These are phyloP conservation scores for Trichoderma lentiforme DNA, from an alignment of 2,329 filamentous ascomycete genomes.

Conservation along the genomic window DNA sequence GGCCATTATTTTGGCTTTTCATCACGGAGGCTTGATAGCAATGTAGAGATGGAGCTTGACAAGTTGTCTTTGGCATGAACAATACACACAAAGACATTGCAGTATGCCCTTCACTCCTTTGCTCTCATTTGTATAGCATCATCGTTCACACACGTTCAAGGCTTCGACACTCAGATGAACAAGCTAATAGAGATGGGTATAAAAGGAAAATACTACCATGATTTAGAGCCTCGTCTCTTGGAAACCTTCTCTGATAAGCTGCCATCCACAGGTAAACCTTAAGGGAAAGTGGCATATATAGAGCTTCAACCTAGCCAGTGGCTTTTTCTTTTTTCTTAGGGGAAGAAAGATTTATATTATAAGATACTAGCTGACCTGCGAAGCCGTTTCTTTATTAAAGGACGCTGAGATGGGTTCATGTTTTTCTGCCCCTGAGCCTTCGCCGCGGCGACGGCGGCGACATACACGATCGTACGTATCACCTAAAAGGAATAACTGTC, in stretches of 20 bases:
- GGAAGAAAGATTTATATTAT: neutral
- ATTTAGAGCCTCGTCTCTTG: neutral
- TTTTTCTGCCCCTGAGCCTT: neutral
- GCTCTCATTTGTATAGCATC: neutral
- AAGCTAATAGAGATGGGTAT: neutral
- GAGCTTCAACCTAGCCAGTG: neutral
- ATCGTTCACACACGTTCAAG: neutral
- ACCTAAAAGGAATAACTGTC: neutral
- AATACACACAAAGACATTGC: neutral
- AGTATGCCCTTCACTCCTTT: neutral
- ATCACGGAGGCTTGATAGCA: neutral
- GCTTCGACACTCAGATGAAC: neutral
- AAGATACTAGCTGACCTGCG: neutral
- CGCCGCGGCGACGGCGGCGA: neutral
- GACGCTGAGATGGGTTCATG: neutral
- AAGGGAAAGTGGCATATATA: neutral
- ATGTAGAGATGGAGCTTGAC: neutral
- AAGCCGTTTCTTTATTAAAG: neutral
- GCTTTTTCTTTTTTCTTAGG: neutral
- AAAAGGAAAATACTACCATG: neutral
- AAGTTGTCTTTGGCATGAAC: neutral
- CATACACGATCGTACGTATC: neutral
- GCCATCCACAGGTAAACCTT: neutral
- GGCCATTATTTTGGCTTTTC: neutral
- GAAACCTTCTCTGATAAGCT: neutral